phyloP scores from a whole-genome alignment of 148 eudicot genomes.

The Camellia lanceoleosa region DNA sequence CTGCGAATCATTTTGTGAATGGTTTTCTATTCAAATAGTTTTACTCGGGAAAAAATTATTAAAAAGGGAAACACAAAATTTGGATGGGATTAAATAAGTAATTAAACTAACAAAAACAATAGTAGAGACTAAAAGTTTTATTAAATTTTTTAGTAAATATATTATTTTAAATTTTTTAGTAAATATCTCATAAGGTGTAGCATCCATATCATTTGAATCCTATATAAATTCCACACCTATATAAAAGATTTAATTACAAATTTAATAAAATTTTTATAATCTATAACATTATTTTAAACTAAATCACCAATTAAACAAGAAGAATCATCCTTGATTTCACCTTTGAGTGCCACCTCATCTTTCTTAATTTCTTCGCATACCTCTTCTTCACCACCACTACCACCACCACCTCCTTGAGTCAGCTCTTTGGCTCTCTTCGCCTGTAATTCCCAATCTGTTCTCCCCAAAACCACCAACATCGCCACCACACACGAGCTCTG shows the following conservation, averaged over 20 bases:
- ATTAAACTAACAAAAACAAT: background rate
- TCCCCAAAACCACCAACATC: constrained; percentile 40
- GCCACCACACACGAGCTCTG: constrained; percentile 39
- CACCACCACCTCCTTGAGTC: constrained; percentile 21
- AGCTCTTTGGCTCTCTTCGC: constrained; percentile 47
- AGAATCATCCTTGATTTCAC: constrained; percentile 26
- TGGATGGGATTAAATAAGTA: background rate
- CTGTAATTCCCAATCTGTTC: constrained; percentile 63
- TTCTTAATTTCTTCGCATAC: constrained; percentile 7
- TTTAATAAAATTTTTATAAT: too few relatives aligned
- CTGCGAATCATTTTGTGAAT: too few relatives aligned
- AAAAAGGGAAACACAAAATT: too few relatives aligned
- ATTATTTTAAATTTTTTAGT: too few relatives aligned
- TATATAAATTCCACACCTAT: too few relatives aligned
- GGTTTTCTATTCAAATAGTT: too few relatives aligned
- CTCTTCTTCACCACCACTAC: background rate
- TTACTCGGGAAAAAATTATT: too few relatives aligned
- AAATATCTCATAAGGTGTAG: too few relatives aligned
- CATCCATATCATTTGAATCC: too few relatives aligned
- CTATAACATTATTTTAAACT: background rate
- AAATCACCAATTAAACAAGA: constrained; percentile 9
- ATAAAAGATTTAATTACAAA: too few relatives aligned
- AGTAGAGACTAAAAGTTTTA: too few relatives aligned
- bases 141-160: too few relatives aligned
- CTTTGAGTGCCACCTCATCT: constrained; percentile 8